These are phyloP conservation scores for Kwoniella mangroviensis DNA, from an alignment of 768 basidiomycete species.

Conservation along the genomic window DNA sequence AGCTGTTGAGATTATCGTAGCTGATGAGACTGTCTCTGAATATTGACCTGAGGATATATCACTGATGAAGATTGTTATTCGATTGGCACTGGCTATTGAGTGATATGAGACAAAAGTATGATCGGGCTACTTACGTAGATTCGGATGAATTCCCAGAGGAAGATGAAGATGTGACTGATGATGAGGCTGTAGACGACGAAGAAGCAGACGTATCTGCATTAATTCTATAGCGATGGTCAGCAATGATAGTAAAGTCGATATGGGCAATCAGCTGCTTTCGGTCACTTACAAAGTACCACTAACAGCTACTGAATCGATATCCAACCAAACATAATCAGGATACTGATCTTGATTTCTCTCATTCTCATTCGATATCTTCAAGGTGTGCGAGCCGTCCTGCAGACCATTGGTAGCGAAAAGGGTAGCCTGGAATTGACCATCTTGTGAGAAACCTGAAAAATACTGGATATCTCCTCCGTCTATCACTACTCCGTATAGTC, in stretches of 20 bases:
- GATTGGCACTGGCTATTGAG: background rate
- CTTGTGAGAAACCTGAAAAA: constrained; percentile 40
- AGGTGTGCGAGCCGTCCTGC: constrained; percentile 37
- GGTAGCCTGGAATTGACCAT: constrained; percentile 32
- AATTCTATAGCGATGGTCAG: background rate
- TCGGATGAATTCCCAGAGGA: constrained; percentile 9
- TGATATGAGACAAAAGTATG: constrained; percentile 1
- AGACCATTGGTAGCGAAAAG: constrained; percentile 44
- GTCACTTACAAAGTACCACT: constrained; percentile 42
- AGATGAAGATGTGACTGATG: constrained; percentile 11
- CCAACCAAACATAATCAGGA: constrained; percentile 39
- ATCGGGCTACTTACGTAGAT: constrained; percentile 2
- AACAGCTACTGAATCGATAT: constrained; percentile 44
- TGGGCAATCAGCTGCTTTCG: too few relatives aligned
- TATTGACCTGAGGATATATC: constrained; percentile 14
- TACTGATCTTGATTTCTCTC: constrained; percentile 33
- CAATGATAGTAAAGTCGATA: background rate
- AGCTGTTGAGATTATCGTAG: constrained; percentile 7
- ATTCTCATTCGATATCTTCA: constrained; percentile 47
- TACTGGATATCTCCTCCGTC: constrained; percentile 31
- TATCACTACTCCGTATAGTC: constrained; percentile 43
- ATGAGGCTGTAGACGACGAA: constrained; percentile 11
- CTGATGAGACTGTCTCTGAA: constrained; percentile 13
- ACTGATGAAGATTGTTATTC: background rate
- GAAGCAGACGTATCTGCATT: constrained; percentile 2